Evolutionary conservation across 106 monocot species (phyloP).

Genomic region (Xerophyta viscosa): DNA sequence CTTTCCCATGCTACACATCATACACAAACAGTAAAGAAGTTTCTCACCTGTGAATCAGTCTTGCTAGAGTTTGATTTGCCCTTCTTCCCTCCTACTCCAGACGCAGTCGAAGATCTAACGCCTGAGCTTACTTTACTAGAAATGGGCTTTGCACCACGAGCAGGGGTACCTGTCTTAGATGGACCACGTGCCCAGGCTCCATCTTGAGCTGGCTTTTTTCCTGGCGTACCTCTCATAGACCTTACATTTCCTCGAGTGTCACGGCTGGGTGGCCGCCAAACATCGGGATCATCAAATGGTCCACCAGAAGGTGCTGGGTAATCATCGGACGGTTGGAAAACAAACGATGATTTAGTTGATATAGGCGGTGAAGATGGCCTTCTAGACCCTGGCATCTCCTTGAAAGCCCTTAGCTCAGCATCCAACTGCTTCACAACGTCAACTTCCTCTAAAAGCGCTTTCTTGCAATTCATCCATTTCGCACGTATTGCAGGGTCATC

Average conservation of each 20-base stretch:
- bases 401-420: slow-evolving; percentile 70
- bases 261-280: slow-evolving; percentile 83
- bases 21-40: too few relatives aligned
- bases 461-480: slow-evolving; percentile 97
- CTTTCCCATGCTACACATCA: too few relatives aligned
- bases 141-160: slow-evolving; percentile 50
- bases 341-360: slow-evolving; percentile 60
- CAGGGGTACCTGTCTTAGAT: slow-evolving; percentile 30
- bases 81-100: slow-evolving; percentile 60
- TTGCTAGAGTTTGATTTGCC: slow-evolving; percentile 70
- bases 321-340: slow-evolving; percentile 96
- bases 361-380: slow-evolving; percentile 78
- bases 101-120: slow-evolving; percentile 36
- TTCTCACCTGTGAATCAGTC: slow-evolving; percentile 60
- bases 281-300: slow-evolving; percentile 91
- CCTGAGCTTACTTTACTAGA: slow-evolving; percentile 48
- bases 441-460: slow-evolving; percentile 74
- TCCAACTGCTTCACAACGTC: slow-evolving; percentile 93
- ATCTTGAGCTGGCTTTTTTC: slow-evolving; percentile 73
- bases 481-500: slow-evolving; percentile 63
- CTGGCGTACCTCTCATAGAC: slow-evolving; percentile 14
- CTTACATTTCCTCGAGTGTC: slow-evolving; percentile 52
- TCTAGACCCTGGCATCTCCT: slow-evolving; percentile 63
- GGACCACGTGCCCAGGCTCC: slow-evolving; percentile 79
- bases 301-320: slow-evolving; percentile 68